Base-by-base conservation (phyloP, 2,329 filamentous ascomycete genomes). In the Blastomyces parvus region DNA sequence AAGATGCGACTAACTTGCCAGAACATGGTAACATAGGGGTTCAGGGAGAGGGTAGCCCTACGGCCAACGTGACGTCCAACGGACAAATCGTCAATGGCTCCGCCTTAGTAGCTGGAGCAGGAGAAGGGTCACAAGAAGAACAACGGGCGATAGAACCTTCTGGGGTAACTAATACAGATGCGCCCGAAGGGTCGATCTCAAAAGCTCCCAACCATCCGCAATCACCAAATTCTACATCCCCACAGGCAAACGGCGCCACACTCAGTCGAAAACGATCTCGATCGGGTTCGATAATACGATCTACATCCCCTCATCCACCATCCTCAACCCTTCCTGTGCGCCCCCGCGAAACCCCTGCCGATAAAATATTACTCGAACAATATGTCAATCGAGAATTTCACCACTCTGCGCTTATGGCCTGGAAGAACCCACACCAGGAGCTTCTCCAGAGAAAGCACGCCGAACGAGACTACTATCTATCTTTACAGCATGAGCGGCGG, bases 391-490 rank as follows among this genome's bases (percentile, higher is more conserved):
- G 86, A 70, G 86, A 89, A 70, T 79, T 86, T 55, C 70, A 84
- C 3, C 81, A 86, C 70, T 80, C 81, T 33, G 82, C 84, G 40
- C 76, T 86, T 64, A 72, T 76, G 46, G 78, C 78, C 9, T 77
- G 77, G 61, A 80, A 83, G 55, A 80, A 82, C 61, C 79, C 82
- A 44, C 81, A 81, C 61, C 82, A 84, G 66, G 80, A 82, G 59
- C 76, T 86, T 63, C 82, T 87, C 67, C 81, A 82, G 67, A 80
- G 84, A 68, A 88, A 87, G 77, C 84, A 84, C 67, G 80, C 84
- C 59, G 87, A 88, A 76, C 83, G 86, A 64, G 83, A 87, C 65
- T 87, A 90, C 72, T 91, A 93, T 79, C 81, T 84, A 64, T 76
- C 81, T 59, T 73, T 90, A 68, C 77, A 88, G 81, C 76, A 85